A percentile compares a stretch with the other conserved stretches of the same genome.
Conservation (phyloP, 1,284 basidiomycete genomes). For the Ceratobasidium sp. region DNA sequence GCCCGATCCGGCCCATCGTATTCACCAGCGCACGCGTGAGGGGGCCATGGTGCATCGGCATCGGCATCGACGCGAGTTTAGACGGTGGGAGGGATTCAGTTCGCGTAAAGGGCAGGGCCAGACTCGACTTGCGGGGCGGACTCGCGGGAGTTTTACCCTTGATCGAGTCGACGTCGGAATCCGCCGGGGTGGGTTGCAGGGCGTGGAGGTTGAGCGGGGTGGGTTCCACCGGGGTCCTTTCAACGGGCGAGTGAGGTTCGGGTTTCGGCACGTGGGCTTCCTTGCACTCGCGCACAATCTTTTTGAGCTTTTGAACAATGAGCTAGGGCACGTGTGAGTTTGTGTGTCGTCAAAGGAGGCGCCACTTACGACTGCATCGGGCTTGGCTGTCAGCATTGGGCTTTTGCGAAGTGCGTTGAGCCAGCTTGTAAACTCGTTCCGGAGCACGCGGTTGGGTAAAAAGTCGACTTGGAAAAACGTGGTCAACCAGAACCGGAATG, state of each 20-base stretch:
- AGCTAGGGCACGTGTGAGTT: slow-evolving; percentile 54
- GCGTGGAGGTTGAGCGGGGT: slow-evolving; percentile 30
- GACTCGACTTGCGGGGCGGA: slow-evolving; percentile 31
- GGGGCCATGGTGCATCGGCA: slow-evolving; percentile 51
- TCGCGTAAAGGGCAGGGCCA: slow-evolving; percentile 24
- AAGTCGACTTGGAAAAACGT: slow-evolving; percentile 89
- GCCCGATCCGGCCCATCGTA: slow-evolving; percentile 77
- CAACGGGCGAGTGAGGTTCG: slow-evolving; percentile 18
- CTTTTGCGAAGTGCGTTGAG: slow-evolving; percentile 76
- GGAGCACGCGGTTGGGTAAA: slow-evolving; percentile 75
- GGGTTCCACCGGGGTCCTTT: slow-evolving; percentile 19
- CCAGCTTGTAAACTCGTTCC: slow-evolving; percentile 74
- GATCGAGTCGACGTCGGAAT: slow-evolving; percentile 23
- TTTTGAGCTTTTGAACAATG: slow-evolving; percentile 79
- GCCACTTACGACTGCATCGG: slow-evolving; percentile 69
- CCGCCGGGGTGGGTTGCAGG: slow-evolving; percentile 20
- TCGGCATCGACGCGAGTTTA: slow-evolving; percentile 1
- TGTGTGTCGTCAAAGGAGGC: background rate
- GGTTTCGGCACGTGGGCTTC: slow-evolving; percentile 10
- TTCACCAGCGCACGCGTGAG: slow-evolving; percentile 79
- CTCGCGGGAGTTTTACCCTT: slow-evolving; percentile 30
- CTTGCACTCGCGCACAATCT: slow-evolving; percentile 79
- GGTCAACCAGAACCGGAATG: slow-evolving; percentile 83
- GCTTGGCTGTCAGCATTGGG: slow-evolving; percentile 66
- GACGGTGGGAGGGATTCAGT: slow-evolving; percentile 3